These are phyloP conservation scores for Fomitopsis betulina DNA, from an alignment of 1,284 basidiomycete species.

Conservation along the genomic window DNA sequence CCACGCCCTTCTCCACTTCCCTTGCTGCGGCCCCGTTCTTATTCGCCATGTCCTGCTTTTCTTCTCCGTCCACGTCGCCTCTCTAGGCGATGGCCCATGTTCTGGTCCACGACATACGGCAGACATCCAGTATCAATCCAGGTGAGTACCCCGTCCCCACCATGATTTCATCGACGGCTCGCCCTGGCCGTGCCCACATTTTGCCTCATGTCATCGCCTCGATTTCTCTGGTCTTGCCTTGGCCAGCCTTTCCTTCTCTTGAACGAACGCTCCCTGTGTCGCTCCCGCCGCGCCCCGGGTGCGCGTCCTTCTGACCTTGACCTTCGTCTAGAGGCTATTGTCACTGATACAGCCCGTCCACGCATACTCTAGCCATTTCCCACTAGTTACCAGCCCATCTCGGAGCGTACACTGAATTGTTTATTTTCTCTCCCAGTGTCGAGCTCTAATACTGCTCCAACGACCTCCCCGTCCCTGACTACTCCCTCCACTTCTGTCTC, in stretches of 20 bases:
- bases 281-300: neutral
- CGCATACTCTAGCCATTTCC: neutral
- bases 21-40: neutral
- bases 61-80: conserved; percentile 1
- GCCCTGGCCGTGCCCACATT: conserved; percentile 3
- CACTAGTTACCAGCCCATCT: neutral
- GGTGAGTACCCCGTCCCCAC: conserved; percentile 6
- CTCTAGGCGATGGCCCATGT: conserved; percentile 9
- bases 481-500: neutral
- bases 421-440: neutral
- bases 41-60: conserved; percentile 5
- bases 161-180: conserved; percentile 3
- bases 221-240: neutral
- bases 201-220: conserved; percentile 7
- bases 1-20: neutral
- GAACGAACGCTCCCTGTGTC: neutral
- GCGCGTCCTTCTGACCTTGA: neutral
- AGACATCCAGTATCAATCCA: conserved; percentile 6
- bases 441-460: conserved; percentile 1
- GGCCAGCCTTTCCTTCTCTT: neutral
- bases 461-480: neutral
- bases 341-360: neutral
- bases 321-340: neutral
- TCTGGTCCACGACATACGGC: conserved; percentile 1
- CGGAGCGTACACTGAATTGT: neutral